Evolutionary conservation across 208 protist genomes (phyloP).

Genomic region (Wallacemonas sp.): DNA sequence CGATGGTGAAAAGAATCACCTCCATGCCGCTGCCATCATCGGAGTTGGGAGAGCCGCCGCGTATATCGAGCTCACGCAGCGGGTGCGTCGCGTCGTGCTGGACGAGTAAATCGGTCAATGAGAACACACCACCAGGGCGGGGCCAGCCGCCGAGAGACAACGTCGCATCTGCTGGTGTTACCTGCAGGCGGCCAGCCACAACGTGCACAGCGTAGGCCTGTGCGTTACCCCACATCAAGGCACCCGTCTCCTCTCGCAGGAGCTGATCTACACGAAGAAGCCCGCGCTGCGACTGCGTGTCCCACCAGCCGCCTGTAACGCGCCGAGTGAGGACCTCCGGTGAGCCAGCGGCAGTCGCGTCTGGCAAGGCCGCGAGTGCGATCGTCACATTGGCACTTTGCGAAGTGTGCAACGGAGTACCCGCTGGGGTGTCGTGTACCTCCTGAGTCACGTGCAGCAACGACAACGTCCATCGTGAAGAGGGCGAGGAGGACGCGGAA

Average conservation of each 20-base stretch:
- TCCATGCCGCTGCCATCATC: not conserved
- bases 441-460: no score
- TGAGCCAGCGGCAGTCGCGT: not conserved
- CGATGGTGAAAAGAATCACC: not conserved
- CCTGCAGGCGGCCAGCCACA: not conserved
- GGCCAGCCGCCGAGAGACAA: not conserved
- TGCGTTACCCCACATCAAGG: not conserved
- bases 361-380: not conserved
- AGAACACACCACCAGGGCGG: not conserved
- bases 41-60: not conserved
- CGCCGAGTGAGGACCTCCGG: not conserved
- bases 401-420: no score
- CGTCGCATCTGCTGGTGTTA: not conserved
- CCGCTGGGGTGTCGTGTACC: no score
- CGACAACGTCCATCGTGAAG: no score
- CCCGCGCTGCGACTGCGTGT: not conserved
- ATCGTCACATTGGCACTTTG: no score
- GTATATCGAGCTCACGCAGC: not conserved
- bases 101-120: not conserved
- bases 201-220: not conserved
- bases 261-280: not conserved
- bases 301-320: conserved; percentile 2
- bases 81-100: not conserved
- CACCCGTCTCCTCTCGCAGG: not conserved
- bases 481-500: no score